A percentile compares a stretch with the other conserved stretches of the same genome.
These are phyloP conservation scores for Colletotrichum shisoi DNA, from an alignment of 2,329 filamentous ascomycete genomes.

Conservation along the genomic window DNA sequence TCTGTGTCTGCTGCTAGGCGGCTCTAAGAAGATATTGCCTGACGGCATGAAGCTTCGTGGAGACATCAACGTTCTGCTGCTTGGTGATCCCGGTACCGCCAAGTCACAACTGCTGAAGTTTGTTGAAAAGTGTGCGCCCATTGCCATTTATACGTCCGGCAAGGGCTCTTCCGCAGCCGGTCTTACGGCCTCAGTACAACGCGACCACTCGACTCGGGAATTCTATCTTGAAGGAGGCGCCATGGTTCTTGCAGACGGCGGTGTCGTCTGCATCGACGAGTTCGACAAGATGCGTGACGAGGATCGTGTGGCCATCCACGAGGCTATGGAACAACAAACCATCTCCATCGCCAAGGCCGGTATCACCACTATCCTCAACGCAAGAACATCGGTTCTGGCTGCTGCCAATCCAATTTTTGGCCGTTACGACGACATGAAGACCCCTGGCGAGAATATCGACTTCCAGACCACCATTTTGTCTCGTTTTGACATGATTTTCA, in stretches of 20 bases:
- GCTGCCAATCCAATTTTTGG: conserved; percentile 98
- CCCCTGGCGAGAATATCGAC: conserved; percentile 97
- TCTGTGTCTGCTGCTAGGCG: conserved; percentile 88
- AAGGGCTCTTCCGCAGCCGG: conserved; percentile 97
- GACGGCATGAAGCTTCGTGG: conserved; percentile 98
- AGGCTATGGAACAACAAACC: conserved; percentile 99
- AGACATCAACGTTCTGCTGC: conserved; percentile 95
- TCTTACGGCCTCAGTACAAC: conserved; percentile 95
- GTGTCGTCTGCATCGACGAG: conserved; percentile 98
- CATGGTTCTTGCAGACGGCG: conserved; percentile 96
- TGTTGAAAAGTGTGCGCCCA: conserved; percentile 93
- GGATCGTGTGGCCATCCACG: conserved; percentile 96
- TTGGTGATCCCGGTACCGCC: conserved; percentile 96
- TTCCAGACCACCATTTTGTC: conserved; percentile 98
- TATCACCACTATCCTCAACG: conserved; percentile 97
- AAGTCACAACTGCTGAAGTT: conserved; percentile 98
- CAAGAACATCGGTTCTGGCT: conserved; percentile 90
- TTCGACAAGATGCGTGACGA: conserved; percentile 99
- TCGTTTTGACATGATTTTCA: conserved; percentile 99
- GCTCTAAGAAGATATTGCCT: conserved; percentile 95
- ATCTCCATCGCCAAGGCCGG: conserved; percentile 99
- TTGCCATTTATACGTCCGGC: conserved; percentile 97
- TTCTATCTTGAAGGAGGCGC: conserved; percentile 98
- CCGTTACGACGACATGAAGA: conserved; percentile 97
- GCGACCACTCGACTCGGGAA: conserved; percentile 88